phyloP scores from a whole-genome alignment of 2,329 filamentous ascomycete genomes.

The Oidium heveae region DNA sequence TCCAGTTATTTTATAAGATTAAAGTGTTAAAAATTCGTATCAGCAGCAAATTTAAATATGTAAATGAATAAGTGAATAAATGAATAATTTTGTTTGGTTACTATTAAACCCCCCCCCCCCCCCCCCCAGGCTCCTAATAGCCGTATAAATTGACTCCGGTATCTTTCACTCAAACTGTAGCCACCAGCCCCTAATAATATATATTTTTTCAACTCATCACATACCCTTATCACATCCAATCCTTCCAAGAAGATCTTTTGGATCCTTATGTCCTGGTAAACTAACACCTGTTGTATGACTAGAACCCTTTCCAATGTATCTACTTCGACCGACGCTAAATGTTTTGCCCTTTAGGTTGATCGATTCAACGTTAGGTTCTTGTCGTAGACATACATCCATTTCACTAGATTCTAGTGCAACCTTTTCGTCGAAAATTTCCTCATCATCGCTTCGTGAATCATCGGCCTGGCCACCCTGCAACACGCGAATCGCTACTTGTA shows the following conservation, averaged over 20 bases:
- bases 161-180: no score
- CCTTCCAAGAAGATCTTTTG: slow-evolving; percentile 14
- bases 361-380: slow-evolving; percentile 26
- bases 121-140: no score
- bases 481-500: slow-evolving; percentile 59
- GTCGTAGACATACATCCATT: no score
- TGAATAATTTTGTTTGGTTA: no score
- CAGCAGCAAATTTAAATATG: no score
- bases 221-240: slow-evolving; percentile 15
- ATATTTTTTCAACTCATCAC: no score
- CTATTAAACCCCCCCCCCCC: no score
- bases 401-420: slow-evolving; percentile 21
- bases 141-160: no score
- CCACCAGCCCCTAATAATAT: no score
- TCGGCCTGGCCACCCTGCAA: slow-evolving; percentile 54
- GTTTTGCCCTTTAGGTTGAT: slow-evolving; percentile 32
- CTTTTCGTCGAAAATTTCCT: slow-evolving; percentile 27
- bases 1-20: no score
- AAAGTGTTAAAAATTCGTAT: no score
- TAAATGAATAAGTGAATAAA: no score
- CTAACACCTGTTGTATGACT: slow-evolving; percentile 13
- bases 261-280: slow-evolving; percentile 12
- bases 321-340: slow-evolving; percentile 5
- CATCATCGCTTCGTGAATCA: slow-evolving; percentile 62
- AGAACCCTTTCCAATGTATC: slow-evolving; percentile 10